Base-by-base conservation (phyloP, 352 stramenopile genomes). In the Phytophthora citricola region DNA sequence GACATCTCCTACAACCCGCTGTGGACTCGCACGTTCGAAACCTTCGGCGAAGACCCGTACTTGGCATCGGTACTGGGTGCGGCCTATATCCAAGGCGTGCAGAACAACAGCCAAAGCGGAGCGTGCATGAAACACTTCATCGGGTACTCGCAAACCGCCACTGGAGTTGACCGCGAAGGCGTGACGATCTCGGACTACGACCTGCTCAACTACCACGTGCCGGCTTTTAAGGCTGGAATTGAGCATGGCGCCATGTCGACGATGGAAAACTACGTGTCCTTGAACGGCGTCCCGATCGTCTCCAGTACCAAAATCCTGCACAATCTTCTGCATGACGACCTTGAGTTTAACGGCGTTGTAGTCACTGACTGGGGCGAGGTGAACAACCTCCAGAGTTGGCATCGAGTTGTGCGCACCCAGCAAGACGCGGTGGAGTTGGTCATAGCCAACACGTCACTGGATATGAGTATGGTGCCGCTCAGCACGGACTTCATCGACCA, bases 241-340 rank as follows among this genome's bases (percentile, higher is more conserved):
- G 73, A 90, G 3, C 76, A 90, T n/a, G 84, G 81, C 3, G 85
- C 81, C 7, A 75, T 92, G 56, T 92, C 92, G 0, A 83, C 91
- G 1, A 98, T 98, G 94, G 91, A 97, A 70, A 94, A 67, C 51
- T 98, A 98, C 73, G 87, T 87, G 34, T 90, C 95, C 58, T 53
- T 95, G 20, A 97, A 97, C 51, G 90, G 88, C 14, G 79, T 96
- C 5, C 93, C 94, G 0, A 84, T 97, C 11, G 78, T 95, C 0
- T 72, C 79, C 4, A 97, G 87, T 36, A 66, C 74, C 15, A 81
- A 88, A 32, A 78, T 92, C 24, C 55, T 97, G 11, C 62, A 83
- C 17, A 73, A 81, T 7, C 57, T 98, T 17, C 53, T 98, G 24
- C 78, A 90, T 22, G 47, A 83, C 12, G 71, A 95, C 45, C 71